Evolutionary conservation across 2,329 filamentous ascomycete species (phyloP), one percentile per base, ranked within the genome.

Genomic region (Chaetomium globosum): DNA sequence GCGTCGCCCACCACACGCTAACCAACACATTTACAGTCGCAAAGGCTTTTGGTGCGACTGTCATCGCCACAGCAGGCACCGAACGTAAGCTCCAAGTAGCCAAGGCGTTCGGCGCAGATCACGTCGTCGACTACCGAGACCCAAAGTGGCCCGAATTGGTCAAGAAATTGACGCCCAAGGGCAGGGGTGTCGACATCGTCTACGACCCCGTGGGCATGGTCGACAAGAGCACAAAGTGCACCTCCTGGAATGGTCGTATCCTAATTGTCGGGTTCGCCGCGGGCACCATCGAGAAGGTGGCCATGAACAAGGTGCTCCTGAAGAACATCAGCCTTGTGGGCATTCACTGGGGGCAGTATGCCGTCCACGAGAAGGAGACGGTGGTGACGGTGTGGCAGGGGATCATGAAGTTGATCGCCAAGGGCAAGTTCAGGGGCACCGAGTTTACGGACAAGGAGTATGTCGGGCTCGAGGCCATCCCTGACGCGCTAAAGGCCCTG

Each of bases 151-250:
- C 86, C n/a, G 80, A 82, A 2, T 77, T 87, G 67, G 92, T 97
- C 56, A 91, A 91, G 80, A 87, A 86, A 71, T 77, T 98, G 65
- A 94, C 90, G 4, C 91, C 91, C 0, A 86, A 87, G 68, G 85
- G 85, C 1, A 77, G 80, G 53, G 87, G 93, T 12, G 93, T 97
- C 21, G 93, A 98, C 77, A 92, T 98, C 59, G 93, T 98, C 26
- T 98, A 92, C 79, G 94, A 98, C 76, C 93, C 94, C 13, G 94
- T 98, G 1, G 94, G 94, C 0, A 80, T 97, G 75, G 91, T 97
- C 58, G 92, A 96, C 70, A 85, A 87, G 74, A 92, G 89, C 71
- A 91, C 93, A 71, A 97, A 96, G 79, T 97, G 94, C 79, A 91
- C 90, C 3, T 90, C 92, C 3, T 98, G 93, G 93, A 97, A 97